Base-by-base conservation (phyloP, 495 filamentous ascomycete species). In the Hypoxylon intermedium region DNA sequence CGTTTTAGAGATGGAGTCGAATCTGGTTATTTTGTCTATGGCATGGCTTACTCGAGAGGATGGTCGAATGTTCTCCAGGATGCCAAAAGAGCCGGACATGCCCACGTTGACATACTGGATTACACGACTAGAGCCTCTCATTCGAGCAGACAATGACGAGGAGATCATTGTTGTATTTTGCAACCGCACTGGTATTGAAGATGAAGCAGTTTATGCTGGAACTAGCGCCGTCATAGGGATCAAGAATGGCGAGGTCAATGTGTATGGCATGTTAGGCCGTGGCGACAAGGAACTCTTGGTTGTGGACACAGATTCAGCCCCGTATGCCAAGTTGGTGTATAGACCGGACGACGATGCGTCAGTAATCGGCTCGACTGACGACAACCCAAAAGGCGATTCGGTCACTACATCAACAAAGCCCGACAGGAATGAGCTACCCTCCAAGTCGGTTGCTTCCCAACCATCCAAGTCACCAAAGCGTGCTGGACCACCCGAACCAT, bases 51-150 rank as follows among this genome's bases (percentile, higher is more conserved):
- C 89, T 3, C 67, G 74, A 46, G 67, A 85, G 71, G 43, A 82
- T 74, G 33, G 80, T 72, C 33, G 68, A 79, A 12, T 73, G 37
- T 75, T n/a, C n/a, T n/a, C n/a, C n/a, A 72, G 64, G 57, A 73
- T 46, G 58, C 65, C 72, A 56, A 63, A 77, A 51, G 78, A 87
- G 58, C 89, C 92, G 6, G 91, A 97, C 58, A 73, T 89, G 68
- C 85, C 90, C 48, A 95, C 91, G 0, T 79, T 97, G 51, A 83
- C 84, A 18, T 98, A 97, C 74, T 98, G 94, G 94, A 74, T 95
- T 12, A 85, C 87, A 60, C 79, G 93, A 37, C 78, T 97, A 34
- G 82, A 86, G 66, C 93, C 93, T 1, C 67, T 97, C 0, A 77
- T 93, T 9, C 74, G 75, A 36, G 77, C 81, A 38, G 76, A 80